Conservation (phyloP, 331 rosid genomes). For the Stylosanthes scabra region DNA sequence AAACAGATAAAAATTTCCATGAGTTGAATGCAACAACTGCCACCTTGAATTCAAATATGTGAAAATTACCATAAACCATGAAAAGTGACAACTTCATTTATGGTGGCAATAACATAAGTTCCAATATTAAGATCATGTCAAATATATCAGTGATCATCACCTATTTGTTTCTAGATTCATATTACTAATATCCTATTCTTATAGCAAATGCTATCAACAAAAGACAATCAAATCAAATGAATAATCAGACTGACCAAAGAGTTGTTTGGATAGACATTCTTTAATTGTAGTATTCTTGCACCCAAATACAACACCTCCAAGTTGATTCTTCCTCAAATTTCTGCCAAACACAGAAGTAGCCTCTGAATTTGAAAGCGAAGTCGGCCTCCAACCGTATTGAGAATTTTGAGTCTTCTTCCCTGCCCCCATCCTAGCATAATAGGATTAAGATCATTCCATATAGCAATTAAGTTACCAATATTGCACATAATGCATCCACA, state of each 20-base stretch:
- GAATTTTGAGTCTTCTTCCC: conserved; percentile 48
- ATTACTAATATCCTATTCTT: neutral
- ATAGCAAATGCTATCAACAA: neutral
- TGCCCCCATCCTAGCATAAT: conserved; percentile 53
- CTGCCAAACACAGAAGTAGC: conserved; percentile 40
- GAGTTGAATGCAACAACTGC: conserved; percentile 6
- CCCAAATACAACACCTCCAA: conserved; percentile 89
- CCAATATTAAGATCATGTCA: conserved; percentile 14
- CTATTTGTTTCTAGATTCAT: neutral
- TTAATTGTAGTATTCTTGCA: conserved; percentile 63
- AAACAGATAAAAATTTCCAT: conserved; percentile 35
- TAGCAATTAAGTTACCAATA: too few relatives aligned
- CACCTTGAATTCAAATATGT: neutral
- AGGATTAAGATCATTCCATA: conserved; percentile 19
- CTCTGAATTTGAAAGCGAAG: conserved; percentile 29
- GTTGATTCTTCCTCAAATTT: conserved; percentile 66
- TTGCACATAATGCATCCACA: too few relatives aligned
- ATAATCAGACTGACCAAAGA: conserved; percentile 77
- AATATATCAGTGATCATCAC: neutral
- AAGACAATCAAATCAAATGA: conserved; percentile 27
- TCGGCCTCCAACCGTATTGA: conserved; percentile 19
- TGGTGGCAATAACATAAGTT: conserved; percentile 1
- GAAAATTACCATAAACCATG: conserved; percentile 6
- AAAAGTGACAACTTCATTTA: neutral
- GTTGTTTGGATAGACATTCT: conserved; percentile 78